Conservation (phyloP, 2,329 filamentous ascomycete species). For the Neopestalotiopsis clavispora region DNA sequence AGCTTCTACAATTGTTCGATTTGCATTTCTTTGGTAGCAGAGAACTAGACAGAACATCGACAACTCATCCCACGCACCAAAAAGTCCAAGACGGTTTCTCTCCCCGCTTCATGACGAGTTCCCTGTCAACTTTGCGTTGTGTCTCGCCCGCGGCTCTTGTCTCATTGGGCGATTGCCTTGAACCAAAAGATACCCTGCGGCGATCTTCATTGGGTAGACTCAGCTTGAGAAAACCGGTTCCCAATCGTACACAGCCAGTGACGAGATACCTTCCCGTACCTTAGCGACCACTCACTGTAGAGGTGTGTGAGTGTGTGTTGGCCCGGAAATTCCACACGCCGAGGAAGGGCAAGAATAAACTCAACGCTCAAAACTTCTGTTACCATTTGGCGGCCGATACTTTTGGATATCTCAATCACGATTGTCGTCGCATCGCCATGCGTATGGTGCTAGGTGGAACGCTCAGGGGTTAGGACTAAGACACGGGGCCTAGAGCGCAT, state of each 20-base stretch:
- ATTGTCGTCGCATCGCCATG: not conserved
- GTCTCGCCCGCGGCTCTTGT: not conserved
- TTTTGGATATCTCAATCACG: not conserved
- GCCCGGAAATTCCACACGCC: not conserved
- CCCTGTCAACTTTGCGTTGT: not conserved
- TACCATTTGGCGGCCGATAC: not conserved
- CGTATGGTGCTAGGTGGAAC: not conserved
- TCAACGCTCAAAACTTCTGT: not conserved
- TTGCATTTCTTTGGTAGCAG: too few species aligned
- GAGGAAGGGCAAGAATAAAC: not conserved
- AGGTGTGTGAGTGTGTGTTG: not conserved
- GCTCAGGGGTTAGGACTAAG: not conserved
- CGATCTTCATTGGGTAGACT: conserved; percentile 10
- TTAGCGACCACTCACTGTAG: not conserved
- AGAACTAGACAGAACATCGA: not conserved
- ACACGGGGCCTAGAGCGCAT: not conserved
- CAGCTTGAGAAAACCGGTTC: conserved; percentile 10
- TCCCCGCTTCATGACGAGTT: not conserved
- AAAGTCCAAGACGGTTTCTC: not conserved
- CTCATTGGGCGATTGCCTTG: not conserved
- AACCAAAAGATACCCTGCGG: conserved; percentile 4
- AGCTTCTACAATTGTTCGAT: too few species aligned
- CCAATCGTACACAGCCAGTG: conserved; percentile 1
- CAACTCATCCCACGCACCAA: not conserved
- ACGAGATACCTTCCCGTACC: conserved; percentile 4